phyloP scores from a whole-genome alignment of 2,329 filamentous ascomycete genomes.

The Tolypocladium endophyticum region DNA sequence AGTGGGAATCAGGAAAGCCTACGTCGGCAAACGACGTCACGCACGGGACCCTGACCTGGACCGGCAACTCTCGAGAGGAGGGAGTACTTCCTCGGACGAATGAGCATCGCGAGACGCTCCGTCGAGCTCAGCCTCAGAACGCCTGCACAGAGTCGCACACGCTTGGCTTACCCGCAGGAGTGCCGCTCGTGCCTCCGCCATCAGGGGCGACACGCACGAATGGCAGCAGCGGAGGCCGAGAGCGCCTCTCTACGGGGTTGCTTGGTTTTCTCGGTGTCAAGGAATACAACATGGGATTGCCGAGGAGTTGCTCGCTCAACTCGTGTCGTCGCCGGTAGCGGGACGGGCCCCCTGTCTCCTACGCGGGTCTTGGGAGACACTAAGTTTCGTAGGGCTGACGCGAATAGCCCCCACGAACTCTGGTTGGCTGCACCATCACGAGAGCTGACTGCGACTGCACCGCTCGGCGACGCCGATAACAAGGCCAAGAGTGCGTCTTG shows the following conservation, averaged over 20 bases:
- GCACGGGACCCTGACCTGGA: neutral
- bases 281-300: neutral
- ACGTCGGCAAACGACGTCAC: neutral
- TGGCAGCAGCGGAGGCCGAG: neutral
- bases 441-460: constrained; percentile 5
- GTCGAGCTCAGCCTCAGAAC: neutral
- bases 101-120: neutral
- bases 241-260: neutral
- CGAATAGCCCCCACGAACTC: constrained; percentile 4
- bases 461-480: constrained; percentile 2
- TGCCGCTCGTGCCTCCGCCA: neutral
- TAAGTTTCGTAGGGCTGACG: constrained; percentile 13
- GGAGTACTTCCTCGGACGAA: constrained; percentile 1
- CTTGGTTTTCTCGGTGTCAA: neutral
- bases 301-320: neutral
- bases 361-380: neutral
- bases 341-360: neutral
- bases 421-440: constrained; percentile 8
- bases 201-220: neutral
- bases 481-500: neutral
- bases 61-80: neutral
- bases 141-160: neutral
- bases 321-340: neutral
- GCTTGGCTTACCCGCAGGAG: constrained; percentile 1
- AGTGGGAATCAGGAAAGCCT: neutral